Base-by-base conservation (phyloP, 176 grass and related monocot species). In the Musa acuminata region DNA sequence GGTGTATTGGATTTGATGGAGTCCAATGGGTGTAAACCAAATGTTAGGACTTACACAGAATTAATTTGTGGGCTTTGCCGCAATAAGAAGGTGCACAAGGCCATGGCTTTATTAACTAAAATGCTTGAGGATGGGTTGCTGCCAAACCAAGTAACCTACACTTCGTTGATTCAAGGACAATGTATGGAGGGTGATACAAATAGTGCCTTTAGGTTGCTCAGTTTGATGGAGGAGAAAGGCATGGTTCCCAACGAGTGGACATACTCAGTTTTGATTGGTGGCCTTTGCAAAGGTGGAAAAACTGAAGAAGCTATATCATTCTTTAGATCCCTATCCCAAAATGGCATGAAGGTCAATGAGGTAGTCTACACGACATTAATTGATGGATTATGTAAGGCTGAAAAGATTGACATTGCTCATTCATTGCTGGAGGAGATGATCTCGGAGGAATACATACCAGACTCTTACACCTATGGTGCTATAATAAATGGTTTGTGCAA, bases 241-340 rank as follows among this genome's bases (percentile, higher is more conserved):
- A 10, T 92, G 62, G 62, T 83, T 25, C 92, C 92, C 51, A 96
- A 87, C 52, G 86, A 96, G 51, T 96, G 88, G 92, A 96, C 92
- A 21, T 96, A 79, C 82, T 89, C 86, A 1, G 81, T 96, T 50
- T 84, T 96, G 83, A 83, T 89, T 73, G 75, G 89, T 85, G 82
- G 86, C 78, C 74, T 96, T 50, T 96, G 88, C 79, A 96, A 87
- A 74, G 48, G 24, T 64, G 79, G 82, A 19, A 96, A 82, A 83
- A 78, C 84, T 76, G 60, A 77, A 72, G 82, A 96, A 75, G 92
- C 92, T 35, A 72, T 70, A 60, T 72, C 75, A 53, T 88, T 96
- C 87, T 76, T 96, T 54, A 71, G 43, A n/a, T 96, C 86, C 76
- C 67, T 91, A 77, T 25, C 82, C 59, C 23, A 85, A 65, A 91